Evolutionary conservation across 2,329 filamentous ascomycete species (phyloP).

Genomic region (Chrysoporthe cubensis): DNA sequence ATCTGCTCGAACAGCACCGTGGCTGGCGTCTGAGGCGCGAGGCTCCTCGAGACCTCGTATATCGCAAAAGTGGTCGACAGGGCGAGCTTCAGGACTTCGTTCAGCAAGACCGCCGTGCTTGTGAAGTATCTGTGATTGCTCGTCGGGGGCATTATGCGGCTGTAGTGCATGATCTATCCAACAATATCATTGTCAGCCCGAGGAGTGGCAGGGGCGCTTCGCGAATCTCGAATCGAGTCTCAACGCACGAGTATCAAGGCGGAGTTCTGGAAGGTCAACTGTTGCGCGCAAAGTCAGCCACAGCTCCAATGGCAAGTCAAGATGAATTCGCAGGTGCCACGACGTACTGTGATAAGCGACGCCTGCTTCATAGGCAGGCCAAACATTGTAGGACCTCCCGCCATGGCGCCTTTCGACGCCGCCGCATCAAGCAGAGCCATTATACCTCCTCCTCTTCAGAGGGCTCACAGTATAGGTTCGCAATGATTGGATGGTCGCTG

Average conservation of each 20-base stretch:
- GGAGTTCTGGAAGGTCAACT: constrained; percentile 83
- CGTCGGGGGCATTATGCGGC: constrained; percentile 84
- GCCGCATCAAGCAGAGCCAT: constrained; percentile 49
- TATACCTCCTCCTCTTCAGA: constrained; percentile 13
- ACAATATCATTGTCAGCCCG: constrained; percentile 18
- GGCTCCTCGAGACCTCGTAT: constrained; percentile 79
- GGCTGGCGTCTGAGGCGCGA: constrained; percentile 78
- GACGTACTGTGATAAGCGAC: constrained; percentile 66
- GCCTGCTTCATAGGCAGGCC: constrained; percentile 71
- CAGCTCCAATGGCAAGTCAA: background rate
- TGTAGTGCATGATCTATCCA: constrained; percentile 86
- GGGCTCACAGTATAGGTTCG: background rate
- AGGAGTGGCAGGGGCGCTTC: background rate
- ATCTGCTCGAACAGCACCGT: constrained; percentile 81
- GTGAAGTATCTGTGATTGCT: constrained; percentile 88
- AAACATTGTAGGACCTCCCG: constrained; percentile 50
- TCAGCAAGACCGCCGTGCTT: constrained; percentile 91
- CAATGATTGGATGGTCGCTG: background rate
- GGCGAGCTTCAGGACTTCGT: constrained; percentile 87
- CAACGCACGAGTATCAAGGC: constrained; percentile 69
- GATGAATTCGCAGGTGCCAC: background rate
- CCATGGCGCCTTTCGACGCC: constrained; percentile 33
- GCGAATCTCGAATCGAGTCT: constrained; percentile 13
- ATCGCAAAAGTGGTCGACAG: constrained; percentile 86
- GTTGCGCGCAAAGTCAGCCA: constrained; percentile 33